A percentile compares a stretch with the other conserved stretches of the same genome.
phyloP scores from a whole-genome alignment of 2,329 filamentous ascomycete genomes.

The Periconia sp. region DNA sequence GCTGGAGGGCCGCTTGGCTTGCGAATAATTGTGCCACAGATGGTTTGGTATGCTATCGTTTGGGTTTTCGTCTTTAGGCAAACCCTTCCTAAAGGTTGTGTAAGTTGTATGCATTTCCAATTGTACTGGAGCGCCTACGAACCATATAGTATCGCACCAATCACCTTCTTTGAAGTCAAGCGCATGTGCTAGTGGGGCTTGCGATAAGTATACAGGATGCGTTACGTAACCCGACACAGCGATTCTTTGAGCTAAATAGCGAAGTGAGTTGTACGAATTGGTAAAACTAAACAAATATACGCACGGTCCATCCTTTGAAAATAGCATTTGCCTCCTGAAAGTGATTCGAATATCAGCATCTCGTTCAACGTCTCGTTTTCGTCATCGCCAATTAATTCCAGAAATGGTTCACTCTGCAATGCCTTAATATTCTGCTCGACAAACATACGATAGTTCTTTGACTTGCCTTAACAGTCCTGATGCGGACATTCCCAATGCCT shows the following conservation, averaged over 20 bases:
- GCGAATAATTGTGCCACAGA: not conserved
- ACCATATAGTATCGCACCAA: not conserved
- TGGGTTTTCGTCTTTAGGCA: not conserved
- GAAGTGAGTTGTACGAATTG: not conserved
- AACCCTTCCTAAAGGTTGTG: not conserved
- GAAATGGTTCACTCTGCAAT: not conserved
- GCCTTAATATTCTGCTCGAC: not conserved
- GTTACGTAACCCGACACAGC: not conserved
- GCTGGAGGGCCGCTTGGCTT: not conserved
- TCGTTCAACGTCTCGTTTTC: not conserved
- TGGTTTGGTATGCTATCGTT: not conserved
- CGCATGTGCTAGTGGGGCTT: not conserved
- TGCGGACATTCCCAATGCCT: not conserved
- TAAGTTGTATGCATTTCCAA: not conserved
- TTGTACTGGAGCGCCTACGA: not conserved
- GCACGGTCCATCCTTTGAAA: not conserved
- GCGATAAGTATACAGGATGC: not conserved
- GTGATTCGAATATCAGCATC: not conserved
- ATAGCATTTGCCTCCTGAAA: not conserved
- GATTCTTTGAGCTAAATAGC: not conserved
- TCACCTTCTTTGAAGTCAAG: not conserved
- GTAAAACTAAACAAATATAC: not conserved
- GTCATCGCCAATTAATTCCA: not conserved
- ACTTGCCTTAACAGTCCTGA: not conserved
- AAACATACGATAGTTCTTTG: not conserved